A percentile compares a stretch with the other conserved stretches of the same genome.
phyloP scores from a whole-genome alignment of 1,139 yeast species.

The Pichia sp. region DNA sequence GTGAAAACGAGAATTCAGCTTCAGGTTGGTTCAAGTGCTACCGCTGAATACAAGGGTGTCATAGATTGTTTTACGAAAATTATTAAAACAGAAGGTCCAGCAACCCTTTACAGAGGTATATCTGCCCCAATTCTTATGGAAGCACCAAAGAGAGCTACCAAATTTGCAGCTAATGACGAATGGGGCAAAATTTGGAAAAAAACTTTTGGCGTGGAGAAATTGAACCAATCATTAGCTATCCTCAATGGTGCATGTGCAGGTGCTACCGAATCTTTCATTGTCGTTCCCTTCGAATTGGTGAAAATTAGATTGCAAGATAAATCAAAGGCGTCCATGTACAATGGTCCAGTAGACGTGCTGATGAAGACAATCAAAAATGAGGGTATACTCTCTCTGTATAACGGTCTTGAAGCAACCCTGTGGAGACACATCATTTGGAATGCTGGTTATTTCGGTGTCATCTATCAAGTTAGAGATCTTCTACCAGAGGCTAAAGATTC shows the following conservation, averaged over 20 bases:
- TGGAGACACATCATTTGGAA: constrained; percentile 98
- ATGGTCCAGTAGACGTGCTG: constrained; percentile 81
- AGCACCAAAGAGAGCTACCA: constrained; percentile 98
- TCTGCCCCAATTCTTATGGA: constrained; percentile 97
- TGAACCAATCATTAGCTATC: constrained; percentile 79
- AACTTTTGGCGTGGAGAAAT: constrained; percentile 58
- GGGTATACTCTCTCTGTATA: constrained; percentile 81
- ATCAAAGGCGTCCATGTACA: constrained; percentile 67
- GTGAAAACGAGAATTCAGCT: constrained; percentile 97
- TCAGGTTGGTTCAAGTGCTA: constrained; percentile 58
- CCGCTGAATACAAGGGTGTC: constrained; percentile 72
- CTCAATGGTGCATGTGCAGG: constrained; percentile 98
- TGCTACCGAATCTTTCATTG: constrained; percentile 92
- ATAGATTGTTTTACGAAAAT: constrained; percentile 78
- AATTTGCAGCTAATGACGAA: constrained; percentile 96
- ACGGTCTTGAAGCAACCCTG: constrained; percentile 92
- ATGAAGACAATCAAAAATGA: constrained; percentile 62
- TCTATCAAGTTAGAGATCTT: constrained; percentile 73
- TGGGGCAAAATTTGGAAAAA: constrained; percentile 84
- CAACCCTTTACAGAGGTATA: constrained; percentile 85
- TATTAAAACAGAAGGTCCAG: constrained; percentile 75
- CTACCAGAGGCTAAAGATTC: constrained; percentile 71
- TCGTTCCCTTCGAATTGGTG: constrained; percentile 89
- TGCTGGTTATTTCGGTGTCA: constrained; percentile 96
- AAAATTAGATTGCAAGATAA: constrained; percentile 88